Base-by-base conservation (phyloP, 78 protist genomes). In the Polysphondylium violaceum region DNA sequence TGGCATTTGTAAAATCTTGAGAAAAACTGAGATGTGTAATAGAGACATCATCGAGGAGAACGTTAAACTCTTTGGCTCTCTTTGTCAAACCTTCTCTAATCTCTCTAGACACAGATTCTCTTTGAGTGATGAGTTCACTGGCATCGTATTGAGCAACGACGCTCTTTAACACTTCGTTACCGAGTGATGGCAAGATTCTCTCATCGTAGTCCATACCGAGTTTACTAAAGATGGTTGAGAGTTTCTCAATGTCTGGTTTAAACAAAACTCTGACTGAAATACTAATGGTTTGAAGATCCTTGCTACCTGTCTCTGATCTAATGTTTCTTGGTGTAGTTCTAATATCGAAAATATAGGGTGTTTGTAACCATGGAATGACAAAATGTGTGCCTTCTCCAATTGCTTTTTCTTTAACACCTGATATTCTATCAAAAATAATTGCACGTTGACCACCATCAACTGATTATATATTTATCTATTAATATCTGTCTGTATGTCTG, bases 91-190 rank as follows among this genome's bases (percentile, higher is more conserved):
- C 59, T 43, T 93, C 95, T 43, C 95, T 61, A 79, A 93, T 93
- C 58, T 93, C 86, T 53, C 86, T 63, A 61, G 91, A 78, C 6
- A 92, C 95, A 12, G 65, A 53, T 51, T 93, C 95, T 93, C 95
- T 93, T 72, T 93, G 95, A n/a, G 95, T 93, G 38, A 93, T 93
- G 25, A 93, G 41, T 53, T 93, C 95, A 50, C 89, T 76, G 0
- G 95, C 95, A 59, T 93, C 95, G 29, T 93, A 93, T 68, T 93
- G 95, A n/a, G 95, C 90, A 59, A 93, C 92, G 9, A 93, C 95
- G 11, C 93, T 76, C 40, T 93, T 93, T 47, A 86, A 69, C 41
- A 93, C 88, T 63, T 93, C 95, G 76, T 86, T 93, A 27, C 95
- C 95, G 16, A 93, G 43, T 31, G 89, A 86, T 50, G 92, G 95